Base-by-base conservation (phyloP, 805 yeast species). In the Zygosaccharomyces siamensis region DNA sequence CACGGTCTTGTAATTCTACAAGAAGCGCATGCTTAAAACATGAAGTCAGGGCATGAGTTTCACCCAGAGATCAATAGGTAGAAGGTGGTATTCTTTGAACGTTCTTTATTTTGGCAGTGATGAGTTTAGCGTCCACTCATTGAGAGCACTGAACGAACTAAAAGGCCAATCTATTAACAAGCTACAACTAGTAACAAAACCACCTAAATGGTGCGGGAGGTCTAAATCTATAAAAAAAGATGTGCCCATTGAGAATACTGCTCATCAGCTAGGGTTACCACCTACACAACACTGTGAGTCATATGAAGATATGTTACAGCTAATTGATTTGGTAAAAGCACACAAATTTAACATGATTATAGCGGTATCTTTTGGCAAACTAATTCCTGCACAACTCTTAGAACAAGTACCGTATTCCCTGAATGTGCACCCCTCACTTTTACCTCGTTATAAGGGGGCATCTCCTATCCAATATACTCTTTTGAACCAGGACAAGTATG, bases 361-460 rank as follows among this genome's bases (percentile, higher is more conserved):
- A n/a, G 97, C 98, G 0, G 97, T 89, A 1, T 89, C 97, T 0
- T 93, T 81, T 64, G 99, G 98, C 0, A 74, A 74, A 44, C 70
- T 92, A 39, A 89, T 93, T 3, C 97, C 98, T 0, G 69, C 67
- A 0, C 49, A 63, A 1, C 79, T 89, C 54, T 65, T 93, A 1
- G 43, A 60, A 0, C 43, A 63, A 0, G 68, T 82, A 18, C 63
- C 65, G 10, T 79, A 65, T 59, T 95, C 97, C 0, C 62, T 93
- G 24, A 93, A 93, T 61, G 89, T 93, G 0, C 99, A 93, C 63
- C 99, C 99, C 0, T 89, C 97, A 0, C 63, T 89, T 5, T 73
- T 93, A 7, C 99, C 99, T 0, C 70, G 69, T 40, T 80, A 86
- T 57, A 78, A 89, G 2, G 99, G 99, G 0, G 83, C 97, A 0